phyloP scores from a whole-genome alignment of 129 eudicot genomes.

The Kitagawia praeruptora region DNA sequence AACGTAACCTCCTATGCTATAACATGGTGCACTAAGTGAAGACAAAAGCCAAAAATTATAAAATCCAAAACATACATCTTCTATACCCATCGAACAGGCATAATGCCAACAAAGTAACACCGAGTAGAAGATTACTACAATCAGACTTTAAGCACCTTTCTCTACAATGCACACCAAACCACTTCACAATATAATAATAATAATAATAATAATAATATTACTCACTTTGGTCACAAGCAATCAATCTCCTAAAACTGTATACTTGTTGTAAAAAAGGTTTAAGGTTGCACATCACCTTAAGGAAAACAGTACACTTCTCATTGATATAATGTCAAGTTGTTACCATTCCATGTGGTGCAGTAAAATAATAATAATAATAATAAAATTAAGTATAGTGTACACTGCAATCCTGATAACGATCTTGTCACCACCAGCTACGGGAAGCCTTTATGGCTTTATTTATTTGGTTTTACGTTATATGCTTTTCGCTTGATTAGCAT shows the following conservation, averaged over 20 bases:
- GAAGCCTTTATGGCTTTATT: not conserved
- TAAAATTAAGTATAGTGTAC: not conserved
- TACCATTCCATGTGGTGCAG: not conserved
- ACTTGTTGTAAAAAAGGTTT: too few relatives aligned
- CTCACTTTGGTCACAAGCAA: too few relatives aligned
- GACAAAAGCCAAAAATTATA: not conserved
- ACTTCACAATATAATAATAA: not conserved
- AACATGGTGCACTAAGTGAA: not conserved
- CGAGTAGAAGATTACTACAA: not conserved
- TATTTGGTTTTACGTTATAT: not conserved
- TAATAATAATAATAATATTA: too few relatives aligned
- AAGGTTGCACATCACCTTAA: not conserved
- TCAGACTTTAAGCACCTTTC: not conserved
- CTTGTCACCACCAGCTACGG: not conserved
- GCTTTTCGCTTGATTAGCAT: not conserved
- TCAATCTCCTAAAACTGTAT: not conserved
- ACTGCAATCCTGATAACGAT: not conserved
- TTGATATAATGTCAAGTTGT: not conserved
- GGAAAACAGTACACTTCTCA: not conserved
- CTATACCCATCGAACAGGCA: not conserved
- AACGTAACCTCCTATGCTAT: not conserved
- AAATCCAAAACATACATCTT: not conserved
- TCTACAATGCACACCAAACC: not conserved
- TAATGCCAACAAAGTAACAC: not conserved
- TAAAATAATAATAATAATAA: too few relatives aligned